Evolutionary conservation across 1,284 basidiomycete species (phyloP).

Genomic region (Ceratobasidium papillatum): DNA sequence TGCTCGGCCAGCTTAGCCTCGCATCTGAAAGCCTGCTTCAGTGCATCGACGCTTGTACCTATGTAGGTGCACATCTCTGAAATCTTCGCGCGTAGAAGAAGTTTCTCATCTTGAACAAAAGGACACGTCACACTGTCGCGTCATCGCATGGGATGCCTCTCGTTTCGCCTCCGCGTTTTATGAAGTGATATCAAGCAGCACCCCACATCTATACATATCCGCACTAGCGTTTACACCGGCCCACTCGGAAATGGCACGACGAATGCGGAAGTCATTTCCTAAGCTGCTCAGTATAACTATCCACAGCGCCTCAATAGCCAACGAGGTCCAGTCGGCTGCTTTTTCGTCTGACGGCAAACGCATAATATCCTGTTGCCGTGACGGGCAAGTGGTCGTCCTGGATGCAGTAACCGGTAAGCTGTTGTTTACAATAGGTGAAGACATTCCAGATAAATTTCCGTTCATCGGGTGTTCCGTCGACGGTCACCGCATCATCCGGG

Average conservation of each 20-base stretch:
- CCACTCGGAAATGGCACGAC: neutral
- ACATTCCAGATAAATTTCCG: neutral
- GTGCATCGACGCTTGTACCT: neutral
- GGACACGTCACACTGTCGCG: neutral
- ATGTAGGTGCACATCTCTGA: neutral
- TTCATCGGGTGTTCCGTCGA: neutral
- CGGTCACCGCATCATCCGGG: neutral
- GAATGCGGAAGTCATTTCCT: neutral
- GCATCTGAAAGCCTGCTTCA: neutral
- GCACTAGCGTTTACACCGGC: constrained; percentile 10
- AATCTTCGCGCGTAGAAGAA: neutral
- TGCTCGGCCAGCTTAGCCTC: neutral
- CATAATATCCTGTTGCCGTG: neutral
- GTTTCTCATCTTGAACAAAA: neutral
- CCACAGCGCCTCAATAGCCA: neutral
- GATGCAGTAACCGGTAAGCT: neutral
- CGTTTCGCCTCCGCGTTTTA: constrained; percentile 14
- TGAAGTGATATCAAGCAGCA: neutral
- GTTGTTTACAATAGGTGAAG: neutral
- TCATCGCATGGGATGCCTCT: neutral
- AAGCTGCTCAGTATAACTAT: neutral
- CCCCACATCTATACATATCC: constrained; percentile 12
- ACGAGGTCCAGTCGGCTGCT: neutral
- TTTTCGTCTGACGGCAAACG: neutral
- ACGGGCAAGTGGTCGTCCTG: neutral